Conservation (phyloP, 2,329 filamentous ascomycete species). For the Aureobasidium zeae region DNA sequence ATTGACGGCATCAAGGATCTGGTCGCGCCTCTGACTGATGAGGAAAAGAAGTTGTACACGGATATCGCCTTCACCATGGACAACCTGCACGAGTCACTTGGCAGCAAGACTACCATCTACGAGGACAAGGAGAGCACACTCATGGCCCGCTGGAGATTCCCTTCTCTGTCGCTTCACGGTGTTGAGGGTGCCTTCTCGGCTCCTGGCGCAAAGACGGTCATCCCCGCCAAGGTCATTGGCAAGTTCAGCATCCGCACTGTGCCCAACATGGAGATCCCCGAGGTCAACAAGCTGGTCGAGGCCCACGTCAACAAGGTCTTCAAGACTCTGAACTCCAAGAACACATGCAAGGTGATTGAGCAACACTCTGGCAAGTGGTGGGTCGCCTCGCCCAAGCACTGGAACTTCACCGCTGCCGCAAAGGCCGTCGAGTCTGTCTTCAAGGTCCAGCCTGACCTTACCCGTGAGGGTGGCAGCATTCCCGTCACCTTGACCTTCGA, state of each 20-base stretch:
- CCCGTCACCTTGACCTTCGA: constrained; percentile 96
- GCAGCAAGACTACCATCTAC: constrained; percentile 78
- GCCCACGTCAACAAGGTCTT: constrained; percentile 78
- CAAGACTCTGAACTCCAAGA: constrained; percentile 83
- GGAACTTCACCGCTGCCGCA: constrained; percentile 91
- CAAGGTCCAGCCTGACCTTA: constrained; percentile 88
- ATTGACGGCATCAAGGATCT: constrained; percentile 92
- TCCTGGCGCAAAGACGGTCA: constrained; percentile 94
- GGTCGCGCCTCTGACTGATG: constrained; percentile 76
- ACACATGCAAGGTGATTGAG: constrained; percentile 69
- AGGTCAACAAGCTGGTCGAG: constrained; percentile 77
- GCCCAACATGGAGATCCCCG: constrained; percentile 89
- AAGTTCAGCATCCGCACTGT: constrained; percentile 99
- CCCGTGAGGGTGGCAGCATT: constrained; percentile 92
- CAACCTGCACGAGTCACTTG: constrained; percentile 83
- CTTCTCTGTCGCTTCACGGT: constrained; percentile 87
- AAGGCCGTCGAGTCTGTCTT: constrained; percentile 97
- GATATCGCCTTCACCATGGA: constrained; percentile 94
- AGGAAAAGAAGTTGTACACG: constrained; percentile 82
- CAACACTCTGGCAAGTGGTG: constrained; percentile 97
- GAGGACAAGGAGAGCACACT: constrained; percentile 83
- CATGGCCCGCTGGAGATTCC: constrained; percentile 93
- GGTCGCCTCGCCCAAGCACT: constrained; percentile 95
- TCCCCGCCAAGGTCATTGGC: constrained; percentile 92
- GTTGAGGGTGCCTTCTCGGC: constrained; percentile 91